These are phyloP conservation scores for Blastocystis sp. DNA, from an alignment of 352 stramenopile genomes.

Conservation along the genomic window DNA sequence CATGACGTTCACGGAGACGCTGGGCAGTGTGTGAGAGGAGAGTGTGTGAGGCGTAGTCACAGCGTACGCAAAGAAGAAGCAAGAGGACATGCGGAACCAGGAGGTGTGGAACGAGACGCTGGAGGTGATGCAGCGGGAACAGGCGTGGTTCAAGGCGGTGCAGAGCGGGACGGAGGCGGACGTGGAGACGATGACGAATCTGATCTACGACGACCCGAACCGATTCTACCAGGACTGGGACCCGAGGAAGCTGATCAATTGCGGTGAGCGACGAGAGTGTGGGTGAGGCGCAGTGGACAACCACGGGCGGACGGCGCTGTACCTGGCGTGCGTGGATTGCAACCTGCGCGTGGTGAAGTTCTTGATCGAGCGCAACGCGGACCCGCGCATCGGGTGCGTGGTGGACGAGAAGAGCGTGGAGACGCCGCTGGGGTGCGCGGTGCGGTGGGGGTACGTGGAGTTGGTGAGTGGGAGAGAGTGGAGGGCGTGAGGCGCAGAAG, in stretches of 20 bases:
- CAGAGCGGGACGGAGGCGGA: conserved; percentile 24
- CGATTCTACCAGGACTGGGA: conserved; percentile 60
- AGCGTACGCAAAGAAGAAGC: background rate
- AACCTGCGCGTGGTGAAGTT: conserved; percentile 18
- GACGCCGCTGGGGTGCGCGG: conserved; percentile 46
- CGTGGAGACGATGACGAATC: conserved; percentile 9
- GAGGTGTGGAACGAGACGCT: conserved; percentile 45
- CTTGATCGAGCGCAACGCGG: conserved; percentile 33
- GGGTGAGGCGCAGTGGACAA: conserved; percentile 39
- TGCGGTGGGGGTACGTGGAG: conserved; percentile 54
- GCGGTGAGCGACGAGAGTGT: background rate
- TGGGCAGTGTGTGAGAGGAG: background rate
- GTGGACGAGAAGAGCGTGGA: conserved; percentile 60
- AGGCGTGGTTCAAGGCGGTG: conserved; percentile 40
- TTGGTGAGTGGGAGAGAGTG: conserved; percentile 21
- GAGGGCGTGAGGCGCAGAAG: background rate
- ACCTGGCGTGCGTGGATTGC: conserved; percentile 47
- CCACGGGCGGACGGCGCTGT: conserved; percentile 39
- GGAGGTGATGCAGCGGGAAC: background rate
- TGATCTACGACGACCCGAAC: conserved; percentile 50
- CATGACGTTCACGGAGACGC: conserved; percentile 32
- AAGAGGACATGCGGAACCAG: conserved; percentile 43
- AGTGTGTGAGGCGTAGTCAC: background rate
- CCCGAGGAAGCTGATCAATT: conserved; percentile 55
- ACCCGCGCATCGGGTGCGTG: conserved; percentile 51